A percentile compares a stretch with the other conserved stretches of the same genome.
Conservation (phyloP, 805 yeast species). For the Diddensiella santjacobensis region DNA sequence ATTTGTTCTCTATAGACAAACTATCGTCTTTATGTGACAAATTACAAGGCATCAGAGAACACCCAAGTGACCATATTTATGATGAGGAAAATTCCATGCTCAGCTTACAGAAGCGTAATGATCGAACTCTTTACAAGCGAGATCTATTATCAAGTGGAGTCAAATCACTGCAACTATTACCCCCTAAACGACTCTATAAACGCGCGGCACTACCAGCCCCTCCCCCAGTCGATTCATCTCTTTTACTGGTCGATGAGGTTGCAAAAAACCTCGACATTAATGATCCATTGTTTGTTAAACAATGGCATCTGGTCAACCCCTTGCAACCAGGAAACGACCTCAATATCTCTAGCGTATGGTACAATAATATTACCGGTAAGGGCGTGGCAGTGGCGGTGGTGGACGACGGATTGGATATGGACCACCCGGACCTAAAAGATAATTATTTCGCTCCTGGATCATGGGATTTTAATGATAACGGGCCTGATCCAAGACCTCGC, state of each 20-base stretch:
- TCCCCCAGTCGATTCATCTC: slow-evolving; percentile 17
- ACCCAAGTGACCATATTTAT: background rate
- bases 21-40: slow-evolving; percentile 20
- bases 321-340: slow-evolving; percentile 75
- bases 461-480: slow-evolving; percentile 86
- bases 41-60: slow-evolving; percentile 16
- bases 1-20: slow-evolving; percentile 56
- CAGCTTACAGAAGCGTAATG: slow-evolving; percentile 2
- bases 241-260: slow-evolving; percentile 24
- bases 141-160: slow-evolving; percentile 32
- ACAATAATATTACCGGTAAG: slow-evolving; percentile 70
- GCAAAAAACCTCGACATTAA: slow-evolving; percentile 55
- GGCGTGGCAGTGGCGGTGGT: slow-evolving; percentile 84
- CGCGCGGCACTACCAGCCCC: slow-evolving; percentile 16
- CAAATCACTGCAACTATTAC: slow-evolving; percentile 30
- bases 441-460: slow-evolving; percentile 70
- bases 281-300: slow-evolving; percentile 80
- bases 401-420: slow-evolving; percentile 91
- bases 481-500: slow-evolving; percentile 72
- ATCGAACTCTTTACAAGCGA: slow-evolving; percentile 31
- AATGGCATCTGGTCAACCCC: slow-evolving; percentile 90
- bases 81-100: slow-evolving; percentile 2
- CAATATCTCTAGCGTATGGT: slow-evolving; percentile 84
- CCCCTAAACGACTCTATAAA: slow-evolving; percentile 17
- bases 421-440: slow-evolving; percentile 63